These are phyloP conservation scores for Dichotomopilus funicola DNA, from an alignment of 2,329 filamentous ascomycete genomes.

Conservation along the genomic window DNA sequence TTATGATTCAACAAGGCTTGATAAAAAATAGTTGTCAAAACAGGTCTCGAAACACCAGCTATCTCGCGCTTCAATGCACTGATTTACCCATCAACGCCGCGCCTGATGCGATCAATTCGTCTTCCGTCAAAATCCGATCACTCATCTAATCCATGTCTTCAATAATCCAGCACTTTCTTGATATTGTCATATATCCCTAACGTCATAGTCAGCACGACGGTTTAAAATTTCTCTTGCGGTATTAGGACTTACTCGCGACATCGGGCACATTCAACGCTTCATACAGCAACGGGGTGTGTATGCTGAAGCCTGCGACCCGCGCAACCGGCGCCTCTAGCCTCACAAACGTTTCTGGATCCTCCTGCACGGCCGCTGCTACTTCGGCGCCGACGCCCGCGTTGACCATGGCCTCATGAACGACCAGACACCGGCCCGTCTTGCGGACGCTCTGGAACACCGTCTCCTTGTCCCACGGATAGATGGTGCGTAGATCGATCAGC, in stretches of 20 bases:
- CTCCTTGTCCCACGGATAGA: conserved; percentile 87
- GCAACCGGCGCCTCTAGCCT: conserved; percentile 78
- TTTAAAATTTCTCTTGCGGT: background rate
- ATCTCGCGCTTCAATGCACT: background rate
- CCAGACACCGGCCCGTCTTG: conserved; percentile 79
- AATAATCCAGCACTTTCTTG: conserved; percentile 61
- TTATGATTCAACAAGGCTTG: too few relatives aligned
- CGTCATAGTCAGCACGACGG: conserved; percentile 24
- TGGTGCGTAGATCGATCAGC: conserved; percentile 78
- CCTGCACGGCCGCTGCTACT: conserved; percentile 81
- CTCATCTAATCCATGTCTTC: conserved; percentile 14
- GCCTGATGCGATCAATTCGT: conserved; percentile 6
- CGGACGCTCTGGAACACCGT: conserved; percentile 74
- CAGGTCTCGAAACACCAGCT: too few relatives aligned
- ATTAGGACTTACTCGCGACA: conserved; percentile 64
- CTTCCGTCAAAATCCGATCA: background rate
- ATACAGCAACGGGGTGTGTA: conserved; percentile 71
- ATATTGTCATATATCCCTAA: conserved; percentile 66
- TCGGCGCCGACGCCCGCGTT: conserved; percentile 87
- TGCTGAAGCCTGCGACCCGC: conserved; percentile 83
- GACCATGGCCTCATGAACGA: conserved; percentile 89
- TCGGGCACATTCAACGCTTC: conserved; percentile 81
- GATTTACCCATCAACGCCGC: conserved; percentile 11
- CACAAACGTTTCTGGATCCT: conserved; percentile 67
- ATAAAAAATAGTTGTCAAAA: too few relatives aligned